A percentile compares a stretch with the other conserved stretches of the same genome.
Evolutionary conservation across 345 rosid species (phyloP).

Genomic region (Cardamine resedifolia): DNA sequence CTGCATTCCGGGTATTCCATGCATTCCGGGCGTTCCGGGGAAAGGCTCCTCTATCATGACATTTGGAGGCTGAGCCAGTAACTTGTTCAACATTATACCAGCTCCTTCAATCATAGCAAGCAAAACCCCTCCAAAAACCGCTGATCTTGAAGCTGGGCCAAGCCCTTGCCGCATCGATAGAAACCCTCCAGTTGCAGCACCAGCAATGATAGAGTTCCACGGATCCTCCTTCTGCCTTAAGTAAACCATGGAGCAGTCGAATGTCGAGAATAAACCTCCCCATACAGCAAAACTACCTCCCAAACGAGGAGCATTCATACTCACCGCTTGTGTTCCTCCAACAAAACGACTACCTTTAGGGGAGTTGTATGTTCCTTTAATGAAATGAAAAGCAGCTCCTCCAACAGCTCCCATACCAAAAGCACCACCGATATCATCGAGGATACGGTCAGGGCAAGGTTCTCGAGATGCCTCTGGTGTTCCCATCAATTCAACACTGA

Average conservation of each 20-base stretch:
- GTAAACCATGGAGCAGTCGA: slow-evolving; percentile 80
- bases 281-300: slow-evolving; percentile 86
- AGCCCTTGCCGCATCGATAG: slow-evolving; percentile 71
- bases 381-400: slow-evolving; percentile 70
- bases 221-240: slow-evolving; percentile 84
- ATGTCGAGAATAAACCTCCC: slow-evolving; percentile 81
- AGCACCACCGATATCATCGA: slow-evolving; percentile 79
- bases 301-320: slow-evolving; percentile 73
- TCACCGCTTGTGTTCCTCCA: slow-evolving; percentile 68
- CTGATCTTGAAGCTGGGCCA: slow-evolving; percentile 54
- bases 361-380: slow-evolving; percentile 63
- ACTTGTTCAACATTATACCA: slow-evolving; percentile 69
- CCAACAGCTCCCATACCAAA: slow-evolving; percentile 91
- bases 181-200: slow-evolving; percentile 84
- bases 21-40: slow-evolving; percentile 43
- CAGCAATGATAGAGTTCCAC: slow-evolving; percentile 81
- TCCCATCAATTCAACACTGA: slow-evolving; percentile 44
- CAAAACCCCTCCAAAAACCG: slow-evolving; percentile 59
- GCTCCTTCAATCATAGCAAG: slow-evolving; percentile 84
- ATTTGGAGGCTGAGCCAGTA: slow-evolving; percentile 49
- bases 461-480: slow-evolving; percentile 83
- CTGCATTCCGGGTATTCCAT: not conserved
- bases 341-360: slow-evolving; percentile 56
- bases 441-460: slow-evolving; percentile 81
- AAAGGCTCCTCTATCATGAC: slow-evolving; percentile 46